These are phyloP conservation scores for Termitomyces sp. DNA, from an alignment of 1,284 basidiomycete genomes.

Conservation along the genomic window DNA sequence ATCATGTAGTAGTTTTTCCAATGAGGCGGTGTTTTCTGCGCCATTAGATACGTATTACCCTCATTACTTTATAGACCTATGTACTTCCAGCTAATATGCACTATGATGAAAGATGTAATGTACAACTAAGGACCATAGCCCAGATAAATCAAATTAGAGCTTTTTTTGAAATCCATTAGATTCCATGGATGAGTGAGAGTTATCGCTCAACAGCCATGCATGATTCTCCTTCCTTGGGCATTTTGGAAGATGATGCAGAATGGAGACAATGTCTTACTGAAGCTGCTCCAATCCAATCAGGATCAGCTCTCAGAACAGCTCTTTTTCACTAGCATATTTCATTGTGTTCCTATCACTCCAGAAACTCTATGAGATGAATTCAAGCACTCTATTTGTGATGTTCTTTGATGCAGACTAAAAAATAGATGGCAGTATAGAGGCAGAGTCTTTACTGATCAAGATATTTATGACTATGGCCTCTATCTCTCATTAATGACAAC, in stretches of 20 bases:
- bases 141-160: not conserved
- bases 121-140: not conserved
- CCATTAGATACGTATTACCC: not conserved
- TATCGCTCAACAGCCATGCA: slow-evolving; percentile 20
- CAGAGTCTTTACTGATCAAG: not conserved
- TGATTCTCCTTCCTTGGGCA: not conserved
- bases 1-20: no score
- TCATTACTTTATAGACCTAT: not conserved
- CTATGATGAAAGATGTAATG: not conserved
- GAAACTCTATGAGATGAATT: not conserved
- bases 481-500: not conserved
- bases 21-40: not conserved
- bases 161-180: slow-evolving; percentile 2
- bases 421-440: not conserved
- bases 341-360: no score
- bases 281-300: no score
- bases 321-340: no score
- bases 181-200: slow-evolving; percentile 13
- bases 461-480: not conserved
- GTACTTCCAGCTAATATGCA: not conserved
- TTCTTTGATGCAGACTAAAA: not conserved
- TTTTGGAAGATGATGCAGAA: no score
- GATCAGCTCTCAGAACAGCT: no score
- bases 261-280: no score
- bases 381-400: not conserved